Evolutionary conservation across 2,329 filamentous ascomycete genomes (phyloP).

Genomic region (Diatrype stigma): DNA sequence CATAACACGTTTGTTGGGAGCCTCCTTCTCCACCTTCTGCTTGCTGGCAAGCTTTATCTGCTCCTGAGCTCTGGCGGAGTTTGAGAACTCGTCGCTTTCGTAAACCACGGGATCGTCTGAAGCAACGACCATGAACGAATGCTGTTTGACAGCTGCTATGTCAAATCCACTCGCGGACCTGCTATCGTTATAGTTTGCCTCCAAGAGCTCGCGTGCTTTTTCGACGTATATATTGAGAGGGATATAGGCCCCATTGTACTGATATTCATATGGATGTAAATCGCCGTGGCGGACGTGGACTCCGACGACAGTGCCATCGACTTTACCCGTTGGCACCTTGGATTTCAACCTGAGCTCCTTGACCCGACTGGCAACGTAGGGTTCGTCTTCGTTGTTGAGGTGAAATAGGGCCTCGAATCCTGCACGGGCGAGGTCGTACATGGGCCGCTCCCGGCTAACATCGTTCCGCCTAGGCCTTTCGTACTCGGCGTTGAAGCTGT

Average conservation of each 20-base stretch:
- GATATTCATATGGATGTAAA: slow-evolving; percentile 69
- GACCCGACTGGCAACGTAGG: slow-evolving; percentile 59
- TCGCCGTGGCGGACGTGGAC: slow-evolving; percentile 80
- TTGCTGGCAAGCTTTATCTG: slow-evolving; percentile 73
- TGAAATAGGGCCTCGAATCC: slow-evolving; percentile 73
- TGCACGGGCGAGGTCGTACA: slow-evolving; percentile 63
- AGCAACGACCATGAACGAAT: slow-evolving; percentile 59
- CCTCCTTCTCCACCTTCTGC: slow-evolving; percentile 36
- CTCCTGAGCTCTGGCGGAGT: slow-evolving; percentile 62
- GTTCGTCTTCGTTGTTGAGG: slow-evolving; percentile 61
- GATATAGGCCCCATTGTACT: slow-evolving; percentile 74
- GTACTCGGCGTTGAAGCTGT: slow-evolving; percentile 50
- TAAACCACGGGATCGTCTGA: slow-evolving; percentile 80
- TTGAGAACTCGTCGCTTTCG: slow-evolving; percentile 57
- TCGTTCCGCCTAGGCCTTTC: slow-evolving; percentile 45
- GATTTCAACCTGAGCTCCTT: slow-evolving; percentile 49
- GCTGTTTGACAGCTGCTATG: slow-evolving; percentile 30
- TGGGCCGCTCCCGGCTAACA: slow-evolving; percentile 50
- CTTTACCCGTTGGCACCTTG: slow-evolving; percentile 36
- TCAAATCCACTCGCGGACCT: slow-evolving; percentile 30
- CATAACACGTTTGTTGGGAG: slow-evolving; percentile 45
- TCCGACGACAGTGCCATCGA: slow-evolving; percentile 57
- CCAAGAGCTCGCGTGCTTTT: slow-evolving; percentile 52
- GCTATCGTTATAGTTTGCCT: slow-evolving; percentile 42
- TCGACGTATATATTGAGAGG: slow-evolving; percentile 66